A percentile compares a stretch with the other conserved stretches of the same genome.
Evolutionary conservation across 768 basidiomycete species (phyloP).

Genomic region (Pulveroboletus frians): DNA sequence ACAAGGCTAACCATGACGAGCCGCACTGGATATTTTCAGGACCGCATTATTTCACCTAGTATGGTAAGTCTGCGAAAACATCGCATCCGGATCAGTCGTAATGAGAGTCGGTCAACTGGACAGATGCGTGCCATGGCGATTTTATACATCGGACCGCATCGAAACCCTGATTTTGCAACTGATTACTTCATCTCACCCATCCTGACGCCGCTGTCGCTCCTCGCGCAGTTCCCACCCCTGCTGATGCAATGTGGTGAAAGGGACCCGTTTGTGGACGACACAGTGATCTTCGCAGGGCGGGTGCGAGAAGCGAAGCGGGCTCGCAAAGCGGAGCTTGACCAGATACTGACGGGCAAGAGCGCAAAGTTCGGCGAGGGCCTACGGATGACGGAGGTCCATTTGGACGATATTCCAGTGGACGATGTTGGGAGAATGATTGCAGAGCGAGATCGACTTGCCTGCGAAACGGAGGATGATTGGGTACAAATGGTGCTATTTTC

Average conservation of each 20-base stretch:
- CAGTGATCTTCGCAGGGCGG: slow-evolving; percentile 91
- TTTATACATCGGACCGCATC: slow-evolving; percentile 89
- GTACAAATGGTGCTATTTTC: slow-evolving; percentile 90
- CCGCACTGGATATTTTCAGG: slow-evolving; percentile 88
- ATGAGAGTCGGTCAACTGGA: slow-evolving; percentile 3
- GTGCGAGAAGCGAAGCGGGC: slow-evolving; percentile 92
- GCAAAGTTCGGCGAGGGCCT: slow-evolving; percentile 57
- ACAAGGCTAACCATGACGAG: slow-evolving; percentile 94
- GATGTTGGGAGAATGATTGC: slow-evolving; percentile 41
- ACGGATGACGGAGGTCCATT: slow-evolving; percentile 51
- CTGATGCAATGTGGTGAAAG: slow-evolving; percentile 95
- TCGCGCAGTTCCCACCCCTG: slow-evolving; percentile 91
- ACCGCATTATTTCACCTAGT: slow-evolving; percentile 87
- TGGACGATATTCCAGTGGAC: slow-evolving; percentile 23
- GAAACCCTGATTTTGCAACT: slow-evolving; percentile 88
- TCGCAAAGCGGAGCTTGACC: slow-evolving; percentile 67
- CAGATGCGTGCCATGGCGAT: slow-evolving; percentile 99
- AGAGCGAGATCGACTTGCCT: slow-evolving; percentile 55
- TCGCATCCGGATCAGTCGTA: slow-evolving; percentile 2
- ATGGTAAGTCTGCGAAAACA: slow-evolving; percentile 62
- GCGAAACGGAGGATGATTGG: slow-evolving; percentile 89
- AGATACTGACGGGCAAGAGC: slow-evolving; percentile 55
- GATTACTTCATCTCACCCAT: slow-evolving; percentile 98
- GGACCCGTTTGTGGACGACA: slow-evolving; percentile 95
- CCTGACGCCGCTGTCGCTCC: slow-evolving; percentile 72